A percentile compares a stretch with the other conserved stretches of the same genome.
phyloP scores from a whole-genome alignment of 106 monocot species.

The Acorus gramineus region DNA sequence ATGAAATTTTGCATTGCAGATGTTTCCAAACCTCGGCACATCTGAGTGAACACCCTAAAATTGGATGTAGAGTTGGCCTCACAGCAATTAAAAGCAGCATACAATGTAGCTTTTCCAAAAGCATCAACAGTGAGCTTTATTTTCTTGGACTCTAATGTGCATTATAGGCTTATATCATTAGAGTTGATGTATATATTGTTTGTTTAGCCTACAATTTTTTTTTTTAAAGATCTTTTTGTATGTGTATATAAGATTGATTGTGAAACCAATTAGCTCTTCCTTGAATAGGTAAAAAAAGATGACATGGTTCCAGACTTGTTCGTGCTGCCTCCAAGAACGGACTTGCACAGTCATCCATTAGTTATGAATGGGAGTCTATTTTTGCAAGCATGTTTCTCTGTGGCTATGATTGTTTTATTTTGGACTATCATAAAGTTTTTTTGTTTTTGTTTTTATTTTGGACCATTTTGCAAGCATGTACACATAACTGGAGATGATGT shows the following conservation, averaged over 20 bases:
- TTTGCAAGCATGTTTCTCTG: conserved; percentile 48
- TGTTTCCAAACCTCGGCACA: conserved; percentile 56
- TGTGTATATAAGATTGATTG: no score
- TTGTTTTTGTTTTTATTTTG: no score
- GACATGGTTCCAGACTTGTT: conserved; percentile 68
- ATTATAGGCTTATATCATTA: not conserved
- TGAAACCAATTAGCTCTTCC: no score
- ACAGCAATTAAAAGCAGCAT: conserved; percentile 31
- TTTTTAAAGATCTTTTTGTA: no score
- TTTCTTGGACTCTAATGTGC: no score
- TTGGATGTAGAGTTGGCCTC: conserved; percentile 57
- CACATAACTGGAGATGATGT: no score
- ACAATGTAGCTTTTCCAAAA: conserved; percentile 14
- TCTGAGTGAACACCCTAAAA: conserved; percentile 84
- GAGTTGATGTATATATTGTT: not conserved
- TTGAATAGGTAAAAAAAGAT: conserved; percentile 64
- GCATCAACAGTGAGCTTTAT: no score
- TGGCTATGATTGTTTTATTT: no score
- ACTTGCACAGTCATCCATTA: conserved; percentile 84
- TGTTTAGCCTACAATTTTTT: no score
- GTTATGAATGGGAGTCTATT: conserved; percentile 74
- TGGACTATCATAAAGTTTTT: no score
- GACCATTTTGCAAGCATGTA: no score
- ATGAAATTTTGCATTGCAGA: conserved; percentile 26
- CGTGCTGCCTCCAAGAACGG: conserved; percentile 62